Evolutionary conservation across 2,329 filamentous ascomycete genomes (phyloP), one percentile per base, ranked within the genome.

Genomic region (Diplodia sapinea): DNA sequence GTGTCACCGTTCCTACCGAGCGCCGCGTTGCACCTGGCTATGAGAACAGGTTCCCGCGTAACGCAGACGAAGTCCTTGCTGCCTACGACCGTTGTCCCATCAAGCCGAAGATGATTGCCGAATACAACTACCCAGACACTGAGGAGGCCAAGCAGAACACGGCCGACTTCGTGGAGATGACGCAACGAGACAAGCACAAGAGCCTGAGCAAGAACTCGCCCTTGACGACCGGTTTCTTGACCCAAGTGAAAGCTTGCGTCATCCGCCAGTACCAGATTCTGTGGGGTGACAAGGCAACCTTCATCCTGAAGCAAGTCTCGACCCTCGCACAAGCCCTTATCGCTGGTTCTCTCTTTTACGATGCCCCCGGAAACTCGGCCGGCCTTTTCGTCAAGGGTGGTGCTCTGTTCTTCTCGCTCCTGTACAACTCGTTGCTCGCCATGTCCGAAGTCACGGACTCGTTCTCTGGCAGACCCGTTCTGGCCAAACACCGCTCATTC

Each of bases 401-500:
- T 64, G 84, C 88, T 0, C 78, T 89, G 4, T 91, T 91, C 80
- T 85, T 91, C 62, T 81, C 88, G 0, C 79, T 91, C 0, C 79
- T 91, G 0, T 88, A 85, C 76, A 88, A 90, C 73, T 81, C 84
- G 67, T 77, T 91, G 8, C 74, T 90, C 1, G 83, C 87, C 26
- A 87, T 91, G 82, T 84, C 87, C 1, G 89, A 92, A 75, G 88
- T 91, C 1, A 88, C 72, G 0, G 75, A 75, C 33, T 71, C 87
- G 0, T 91, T 88, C 71, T 80, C 77, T 13, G 87, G 87, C 20
- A 83, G 89, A 31, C 91, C 91, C 0, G 95, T 97, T 72, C 90
- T 97, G 65, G 92, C 96, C 73, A 96, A 96, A 76, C 93, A 97
- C 72, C 81, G 85, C 66, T 87, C 89, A 62, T 97, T 96, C 75